Evolutionary conservation across 768 basidiomycete genomes (phyloP).

Genomic region (Xerocomus potaroensis): DNA sequence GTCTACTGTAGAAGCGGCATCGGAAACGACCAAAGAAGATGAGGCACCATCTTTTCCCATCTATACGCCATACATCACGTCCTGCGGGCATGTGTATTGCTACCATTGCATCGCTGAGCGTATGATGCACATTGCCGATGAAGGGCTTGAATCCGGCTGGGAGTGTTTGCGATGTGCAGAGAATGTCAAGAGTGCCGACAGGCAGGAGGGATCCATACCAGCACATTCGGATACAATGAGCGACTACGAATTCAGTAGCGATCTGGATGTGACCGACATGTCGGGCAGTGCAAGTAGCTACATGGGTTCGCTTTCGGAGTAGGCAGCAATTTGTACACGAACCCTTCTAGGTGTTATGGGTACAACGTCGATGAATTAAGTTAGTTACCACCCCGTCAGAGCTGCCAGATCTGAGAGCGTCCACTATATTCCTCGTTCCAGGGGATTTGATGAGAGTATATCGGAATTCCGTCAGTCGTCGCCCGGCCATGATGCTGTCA

Average conservation of each 20-base stretch:
- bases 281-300: slow-evolving; percentile 47
- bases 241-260: slow-evolving; percentile 58
- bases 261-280: slow-evolving; percentile 44
- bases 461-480: slow-evolving; percentile 52
- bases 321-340: background rate
- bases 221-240: slow-evolving; percentile 35
- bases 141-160: slow-evolving; percentile 58
- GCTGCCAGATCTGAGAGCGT: slow-evolving; percentile 32
- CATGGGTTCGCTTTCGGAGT: slow-evolving; percentile 33
- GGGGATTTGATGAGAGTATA: slow-evolving; percentile 48
- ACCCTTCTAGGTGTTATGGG: slow-evolving; percentile 2
- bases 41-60: slow-evolving; percentile 61
- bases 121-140: slow-evolving; percentile 69
- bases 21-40: slow-evolving; percentile 17
- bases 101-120: slow-evolving; percentile 89
- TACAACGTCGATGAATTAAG: slow-evolving; percentile 4
- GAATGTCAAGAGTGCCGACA: slow-evolving; percentile 57
- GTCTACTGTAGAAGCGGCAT: slow-evolving; percentile 15
- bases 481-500: slow-evolving; percentile 62
- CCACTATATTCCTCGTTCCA: slow-evolving; percentile 35
- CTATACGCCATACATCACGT: slow-evolving; percentile 76
- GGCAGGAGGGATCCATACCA: slow-evolving; percentile 32
- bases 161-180: slow-evolving; percentile 79
- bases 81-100: slow-evolving; percentile 86
- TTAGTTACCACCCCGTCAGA: background rate